Evolutionary conservation across 2,329 filamentous ascomycete species (phyloP), one percentile per base, ranked within the genome.

Genomic region (Pseudogymnoascus sp.): DNA sequence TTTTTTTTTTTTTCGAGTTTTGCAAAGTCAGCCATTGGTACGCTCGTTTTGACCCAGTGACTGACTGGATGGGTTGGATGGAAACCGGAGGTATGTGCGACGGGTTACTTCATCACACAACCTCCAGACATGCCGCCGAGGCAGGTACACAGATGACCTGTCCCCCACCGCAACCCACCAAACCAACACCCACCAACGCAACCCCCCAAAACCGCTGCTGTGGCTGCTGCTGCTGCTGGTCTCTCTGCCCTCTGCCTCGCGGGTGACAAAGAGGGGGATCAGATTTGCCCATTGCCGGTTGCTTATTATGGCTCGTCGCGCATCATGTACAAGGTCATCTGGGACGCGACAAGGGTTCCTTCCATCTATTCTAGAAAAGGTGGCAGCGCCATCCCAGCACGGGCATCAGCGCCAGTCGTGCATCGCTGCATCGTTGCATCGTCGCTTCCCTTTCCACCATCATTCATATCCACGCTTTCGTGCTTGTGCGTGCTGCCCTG

Each of bases 361-460:
- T 46, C 41, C 41, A 46, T 46, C 41, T 46, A 46, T 46, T 46
- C 41, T 46, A 46, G 41, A 46, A 46, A 43, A 46, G 41, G 41
- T 46, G 41, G 41, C 41, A 46, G 41, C 41, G 41, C 41, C 19
- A 46, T 46, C 41, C 41, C 22, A 46, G 41, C 41, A 46, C 22
- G 11, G 41, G 41, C 41, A 46, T 46, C 41, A 46, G 22, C 41
- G 41, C 22, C 40, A 43, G 40, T 26, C 7, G 41, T 26, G 41
- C 41, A 26, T 26, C 41, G 41, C 22, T 46, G 41, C 22, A 46
- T 46, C 41, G 41, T 46, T 46, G 41, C 41, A 46, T 46, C 41
- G 41, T 46, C 22, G 41, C 41, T 24, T 24, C n/a, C 41, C 4
- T 14, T 43, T 22, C 40, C 40, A 41, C 38, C 38, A 5, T 5